Evolutionary conservation across 140 eudicot species (phyloP).

Genomic region (Anethum foeniculum): DNA sequence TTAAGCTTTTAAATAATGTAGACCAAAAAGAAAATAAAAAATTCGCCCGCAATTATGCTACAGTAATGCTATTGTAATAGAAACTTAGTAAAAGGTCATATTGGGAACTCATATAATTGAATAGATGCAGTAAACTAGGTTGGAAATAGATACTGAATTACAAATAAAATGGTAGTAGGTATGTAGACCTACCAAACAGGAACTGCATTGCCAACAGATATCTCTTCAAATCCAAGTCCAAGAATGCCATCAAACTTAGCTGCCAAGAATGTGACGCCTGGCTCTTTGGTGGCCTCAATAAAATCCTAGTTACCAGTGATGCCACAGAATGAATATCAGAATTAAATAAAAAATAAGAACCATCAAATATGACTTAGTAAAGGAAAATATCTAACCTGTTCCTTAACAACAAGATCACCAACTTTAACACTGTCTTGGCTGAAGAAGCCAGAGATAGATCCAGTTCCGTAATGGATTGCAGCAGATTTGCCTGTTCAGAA

Average conservation of each 20-base stretch:
- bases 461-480: slow-evolving; percentile 83
- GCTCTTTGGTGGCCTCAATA: slow-evolving; percentile 93
- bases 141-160: background rate
- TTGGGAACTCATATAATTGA: background rate
- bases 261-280: slow-evolving; percentile 80
- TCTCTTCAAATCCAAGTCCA: slow-evolving; percentile 92
- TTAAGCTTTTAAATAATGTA: background rate
- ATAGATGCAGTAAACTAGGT: background rate
- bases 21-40: background rate
- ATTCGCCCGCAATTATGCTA: background rate
- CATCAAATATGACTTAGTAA: background rate
- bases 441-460: slow-evolving; percentile 82
- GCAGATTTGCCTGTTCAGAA: slow-evolving; percentile 68
- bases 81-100: background rate
- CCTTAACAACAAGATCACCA: slow-evolving; percentile 61
- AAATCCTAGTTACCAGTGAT: slow-evolving; percentile 45
- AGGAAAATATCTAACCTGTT: slow-evolving; percentile 39
- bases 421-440: slow-evolving; percentile 64
- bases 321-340: slow-evolving; percentile 10
- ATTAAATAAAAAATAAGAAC: background rate
- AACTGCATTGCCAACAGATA: slow-evolving; percentile 80
- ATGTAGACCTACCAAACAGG: slow-evolving; percentile 67
- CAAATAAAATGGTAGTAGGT: background rate
- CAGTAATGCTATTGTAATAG: background rate
- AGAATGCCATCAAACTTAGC: slow-evolving; percentile 94